phyloP scores from a whole-genome alignment of 306 rosid genomes.

The Cucurbita moschata region DNA sequence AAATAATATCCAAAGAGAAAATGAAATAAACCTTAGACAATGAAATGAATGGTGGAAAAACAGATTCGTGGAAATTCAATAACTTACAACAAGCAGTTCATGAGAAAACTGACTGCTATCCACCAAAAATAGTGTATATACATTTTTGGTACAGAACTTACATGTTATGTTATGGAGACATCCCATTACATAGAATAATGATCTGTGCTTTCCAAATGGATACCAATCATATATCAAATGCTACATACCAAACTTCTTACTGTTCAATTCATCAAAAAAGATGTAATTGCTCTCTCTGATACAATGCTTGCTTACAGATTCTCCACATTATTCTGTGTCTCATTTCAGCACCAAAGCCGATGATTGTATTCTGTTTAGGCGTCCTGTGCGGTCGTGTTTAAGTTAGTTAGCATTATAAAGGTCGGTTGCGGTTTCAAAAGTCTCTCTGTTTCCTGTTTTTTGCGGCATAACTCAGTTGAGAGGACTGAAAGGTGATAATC shows the following conservation, averaged over 20 bases:
- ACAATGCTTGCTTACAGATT: no score
- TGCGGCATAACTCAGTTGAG: neutral
- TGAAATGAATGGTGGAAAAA: neutral
- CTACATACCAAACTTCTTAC: no score
- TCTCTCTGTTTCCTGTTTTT: neutral
- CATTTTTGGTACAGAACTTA: neutral
- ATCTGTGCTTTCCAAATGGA: neutral
- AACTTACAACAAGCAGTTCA: neutral
- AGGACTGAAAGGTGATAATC: constrained; percentile 38
- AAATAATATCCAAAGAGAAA: neutral
- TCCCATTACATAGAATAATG: neutral
- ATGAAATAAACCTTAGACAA: neutral
- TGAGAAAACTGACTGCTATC: neutral
- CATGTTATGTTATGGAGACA: neutral
- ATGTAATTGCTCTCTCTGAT: no score
- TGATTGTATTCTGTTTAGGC: neutral
- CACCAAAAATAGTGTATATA: neutral
- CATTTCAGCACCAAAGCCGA: neutral
- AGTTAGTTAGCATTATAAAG: neutral
- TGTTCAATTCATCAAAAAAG: no score
- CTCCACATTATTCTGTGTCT: neutral
- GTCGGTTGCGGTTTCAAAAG: neutral
- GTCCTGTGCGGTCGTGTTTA: neutral
- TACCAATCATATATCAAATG: no score
- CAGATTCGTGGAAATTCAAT: neutral